A percentile compares a stretch with the other conserved stretches of the same genome.
Evolutionary conservation across 2,329 filamentous ascomycete genomes (phyloP).

Genomic region (Leptodontidium sp.): DNA sequence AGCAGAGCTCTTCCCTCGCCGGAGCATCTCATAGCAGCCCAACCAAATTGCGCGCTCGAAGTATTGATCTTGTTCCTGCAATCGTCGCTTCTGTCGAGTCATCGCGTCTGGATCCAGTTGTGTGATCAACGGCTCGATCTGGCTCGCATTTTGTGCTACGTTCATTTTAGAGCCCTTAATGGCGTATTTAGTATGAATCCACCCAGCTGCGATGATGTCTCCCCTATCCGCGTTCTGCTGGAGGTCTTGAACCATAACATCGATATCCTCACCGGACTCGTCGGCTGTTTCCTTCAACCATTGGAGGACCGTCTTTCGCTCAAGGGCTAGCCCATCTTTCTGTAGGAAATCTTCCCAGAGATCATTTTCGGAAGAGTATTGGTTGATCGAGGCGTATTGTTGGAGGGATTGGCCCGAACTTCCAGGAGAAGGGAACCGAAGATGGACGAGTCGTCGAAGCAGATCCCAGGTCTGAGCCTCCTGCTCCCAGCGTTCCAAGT

Average conservation of each 20-base stretch:
- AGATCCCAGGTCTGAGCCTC: slow-evolving; percentile 94
- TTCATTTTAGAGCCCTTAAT: slow-evolving; percentile 79
- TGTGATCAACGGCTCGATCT: slow-evolving; percentile 74
- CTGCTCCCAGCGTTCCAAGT: slow-evolving; percentile 73
- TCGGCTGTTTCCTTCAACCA: slow-evolving; percentile 86
- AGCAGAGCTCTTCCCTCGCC: slow-evolving; percentile 78
- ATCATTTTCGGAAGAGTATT: slow-evolving; percentile 66
- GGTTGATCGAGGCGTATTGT: slow-evolving; percentile 48
- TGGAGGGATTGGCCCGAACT: slow-evolving; percentile 35
- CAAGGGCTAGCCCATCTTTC: slow-evolving; percentile 75
- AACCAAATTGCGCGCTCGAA: slow-evolving; percentile 93
- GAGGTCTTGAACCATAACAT: slow-evolving; percentile 78
- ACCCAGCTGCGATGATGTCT: slow-evolving; percentile 85
- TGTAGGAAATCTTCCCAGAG: slow-evolving; percentile 79
- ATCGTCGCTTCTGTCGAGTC: slow-evolving; percentile 77
- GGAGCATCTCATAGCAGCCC: slow-evolving; percentile 91
- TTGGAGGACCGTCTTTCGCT: slow-evolving; percentile 81
- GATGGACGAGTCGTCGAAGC: slow-evolving; percentile 67
- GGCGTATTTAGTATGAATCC: slow-evolving; percentile 88
- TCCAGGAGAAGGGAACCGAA: slow-evolving; percentile 63
- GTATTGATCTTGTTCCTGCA: slow-evolving; percentile 85
- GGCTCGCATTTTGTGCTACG: slow-evolving; percentile 60
- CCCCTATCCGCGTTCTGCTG: slow-evolving; percentile 80
- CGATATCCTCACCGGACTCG: slow-evolving; percentile 72
- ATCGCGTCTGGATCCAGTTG: slow-evolving; percentile 92